Evolutionary conservation across 495 filamentous ascomycete species (phyloP).

Genomic region (Pseudomonodictys pantanalensis): DNA sequence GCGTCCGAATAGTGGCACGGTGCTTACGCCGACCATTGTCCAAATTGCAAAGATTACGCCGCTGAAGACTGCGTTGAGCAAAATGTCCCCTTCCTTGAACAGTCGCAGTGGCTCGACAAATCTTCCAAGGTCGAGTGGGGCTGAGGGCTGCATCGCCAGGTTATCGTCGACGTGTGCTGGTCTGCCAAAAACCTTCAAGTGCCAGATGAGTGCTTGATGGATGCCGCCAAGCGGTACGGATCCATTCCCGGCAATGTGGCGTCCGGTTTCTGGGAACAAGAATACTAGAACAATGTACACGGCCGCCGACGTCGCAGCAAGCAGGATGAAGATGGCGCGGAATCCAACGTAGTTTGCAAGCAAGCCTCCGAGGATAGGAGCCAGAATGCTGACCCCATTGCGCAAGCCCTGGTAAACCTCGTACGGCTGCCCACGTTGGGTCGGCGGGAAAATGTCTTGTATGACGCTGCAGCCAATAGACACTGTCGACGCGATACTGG

Average conservation of each 20-base stretch:
- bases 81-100: slow-evolving; percentile 47
- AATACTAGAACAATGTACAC: slow-evolving; percentile 1
- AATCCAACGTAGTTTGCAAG: slow-evolving; percentile 5
- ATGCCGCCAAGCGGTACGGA: slow-evolving; percentile 5
- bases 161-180: background rate
- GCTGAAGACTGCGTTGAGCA: slow-evolving; percentile 46
- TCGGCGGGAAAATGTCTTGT: slow-evolving; percentile 1
- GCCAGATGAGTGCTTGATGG: slow-evolving; percentile 9
- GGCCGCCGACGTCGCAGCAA: background rate
- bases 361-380: slow-evolving; percentile 10
- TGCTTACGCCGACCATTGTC: slow-evolving; percentile 52
- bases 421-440: slow-evolving; percentile 1
- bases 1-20: slow-evolving; percentile 42
- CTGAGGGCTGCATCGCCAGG: too few species aligned
- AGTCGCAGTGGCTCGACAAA: slow-evolving; percentile 40
- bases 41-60: slow-evolving; percentile 49
- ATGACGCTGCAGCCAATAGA: slow-evolving; percentile 41
- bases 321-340: slow-evolving; percentile 8
- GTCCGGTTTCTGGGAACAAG: slow-evolving; percentile 25
- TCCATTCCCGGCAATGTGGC: slow-evolving; percentile 22
- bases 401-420: slow-evolving; percentile 12
- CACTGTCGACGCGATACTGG: slow-evolving; percentile 13
- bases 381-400: background rate
- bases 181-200: background rate
- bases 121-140: too few species aligned